Evolutionary conservation across 176 grass and related monocot species (phyloP), one percentile per base, ranked within the genome.

Genomic region (Puya raimondii): DNA sequence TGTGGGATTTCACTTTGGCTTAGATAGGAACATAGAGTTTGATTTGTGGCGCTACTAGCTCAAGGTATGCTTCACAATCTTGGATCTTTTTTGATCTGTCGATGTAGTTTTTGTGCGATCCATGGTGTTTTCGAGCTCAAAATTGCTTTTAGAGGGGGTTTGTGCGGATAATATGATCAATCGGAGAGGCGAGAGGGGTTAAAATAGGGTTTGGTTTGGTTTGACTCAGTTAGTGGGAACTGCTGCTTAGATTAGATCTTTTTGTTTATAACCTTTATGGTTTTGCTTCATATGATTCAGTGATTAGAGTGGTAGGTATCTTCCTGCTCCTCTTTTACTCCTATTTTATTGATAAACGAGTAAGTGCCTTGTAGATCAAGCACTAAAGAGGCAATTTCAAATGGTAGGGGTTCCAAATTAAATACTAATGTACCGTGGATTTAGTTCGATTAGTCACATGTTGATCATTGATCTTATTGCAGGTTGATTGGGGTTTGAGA

Each of bases 401-500:
- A 61, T 21, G 56, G 56, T 61, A 61, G 2, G 5, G 56, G 17
- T 61, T 61, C 9, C 14, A 61, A n/a, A 61, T 61, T 61, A 18
- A 22, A 20, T 61, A 20, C 12, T 61, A 20, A 9, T 61, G 14
- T 61, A n/a, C 50, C 26, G 49, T 67, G 20, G 69, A 61, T 74
- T 69, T 64, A 10, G 23, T n/a, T 61, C 56, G 11, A 10, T 22
- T 61, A 61, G 17, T 61, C 56, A 25, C 67, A 69, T 69, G 9
- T 63, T 63, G 51, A 26, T 70, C 61, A 67, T 59, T 51, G 64
- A 52, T 74, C 11, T 72, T 68, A 57, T 29, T 74, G 23, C 78
- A 80, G 71, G 71, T 50, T 15, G 54, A 69, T 65, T 80, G 63
- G 70, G 58, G 25, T 71, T 71, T 79, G 33, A 6, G 33, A 42